phyloP scores from a whole-genome alignment of 1,139 yeast genomes.

The Geotrichum citri-aurantii region DNA sequence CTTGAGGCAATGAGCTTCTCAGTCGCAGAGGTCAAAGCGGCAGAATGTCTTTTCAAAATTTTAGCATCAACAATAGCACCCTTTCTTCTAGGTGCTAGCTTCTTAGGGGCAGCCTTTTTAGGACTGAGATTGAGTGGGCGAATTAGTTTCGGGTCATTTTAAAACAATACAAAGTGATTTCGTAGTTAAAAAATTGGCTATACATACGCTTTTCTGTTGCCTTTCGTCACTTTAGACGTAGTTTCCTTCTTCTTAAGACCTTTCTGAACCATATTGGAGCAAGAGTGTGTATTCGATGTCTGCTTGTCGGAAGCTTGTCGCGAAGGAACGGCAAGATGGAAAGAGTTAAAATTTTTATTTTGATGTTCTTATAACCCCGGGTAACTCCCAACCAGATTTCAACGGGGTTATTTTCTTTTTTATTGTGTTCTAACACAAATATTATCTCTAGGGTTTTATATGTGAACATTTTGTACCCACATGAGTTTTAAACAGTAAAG shows the following conservation, averaged over 20 bases:
- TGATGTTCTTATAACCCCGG: background rate
- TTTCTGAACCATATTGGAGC: conserved; percentile 51
- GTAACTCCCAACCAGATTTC: conserved; percentile 5
- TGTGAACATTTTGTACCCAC: too few species aligned
- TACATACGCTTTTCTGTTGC: conserved; percentile 17
- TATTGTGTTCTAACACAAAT: too few species aligned
- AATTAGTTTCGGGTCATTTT: background rate
- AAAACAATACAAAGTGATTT: background rate
- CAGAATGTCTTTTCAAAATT: conserved; percentile 58
- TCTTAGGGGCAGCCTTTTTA: conserved; percentile 69
- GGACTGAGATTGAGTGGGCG: conserved; percentile 38
- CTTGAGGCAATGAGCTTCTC: conserved; percentile 81
- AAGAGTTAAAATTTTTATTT: background rate
- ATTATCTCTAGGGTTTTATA: too few species aligned
- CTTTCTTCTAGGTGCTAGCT: conserved; percentile 62
- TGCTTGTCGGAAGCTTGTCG: background rate
- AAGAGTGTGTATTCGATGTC: background rate
- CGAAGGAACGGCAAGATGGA: background rate
- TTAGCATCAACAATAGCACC: conserved; percentile 39
- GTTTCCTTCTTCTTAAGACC: conserved; percentile 38
- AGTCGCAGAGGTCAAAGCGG: conserved; percentile 63
- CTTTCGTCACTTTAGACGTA: conserved; percentile 26
- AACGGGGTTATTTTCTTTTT: too few species aligned
- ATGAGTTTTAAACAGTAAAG: too few species aligned
- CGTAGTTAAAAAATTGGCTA: background rate